Evolutionary conservation across 768 basidiomycete species (phyloP), one percentile per base, ranked within the genome.

Genomic region (Leccinum rimulosum): DNA sequence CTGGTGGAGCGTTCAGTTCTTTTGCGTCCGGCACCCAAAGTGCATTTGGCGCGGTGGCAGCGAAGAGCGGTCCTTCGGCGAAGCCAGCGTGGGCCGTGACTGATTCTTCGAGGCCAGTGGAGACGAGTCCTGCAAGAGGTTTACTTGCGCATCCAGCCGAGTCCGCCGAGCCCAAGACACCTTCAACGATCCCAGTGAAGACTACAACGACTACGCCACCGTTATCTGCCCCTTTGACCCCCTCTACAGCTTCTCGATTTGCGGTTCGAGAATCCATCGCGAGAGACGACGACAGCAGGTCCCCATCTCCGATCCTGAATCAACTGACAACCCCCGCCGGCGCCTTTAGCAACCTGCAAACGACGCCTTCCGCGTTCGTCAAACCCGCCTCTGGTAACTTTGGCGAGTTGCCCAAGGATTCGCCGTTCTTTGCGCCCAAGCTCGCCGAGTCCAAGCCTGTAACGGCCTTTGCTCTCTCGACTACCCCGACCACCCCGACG

Each of bases 401-500:
- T 49, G 73, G 72, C 36, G 65, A 68, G 50, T 63, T 75, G 4
- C 70, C 79, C 3, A 71, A 70, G 27, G 69, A 76, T 43, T 87
- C 85, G 7, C 84, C 85, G 3, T 87, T 86, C 69, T 80, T 81
- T 68, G 79, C 81, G 9, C 74, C 70, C 7, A 67, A 68, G 52
- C 43, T 55, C 25, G 62, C 71, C 1, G 76, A 73, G 48, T 57
- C 74, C 2, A 67, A 76, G 27, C 63, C 73, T 8, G 73, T 75
- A 11, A 76, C 79, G 14, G 78, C 70, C 2, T 80, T 85, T 58
- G 64, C 70, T 56, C 65, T 61, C n/a, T 52, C 58, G n/a, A 19
- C 63, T 17, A 50, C 53, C 0, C 22, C 68, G 2, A 33, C 54
- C 50, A 61, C 72, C 9, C 60, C 68, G 7, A 45, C 66, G 12